Evolutionary conservation across 2,329 filamentous ascomycete genomes (phyloP).

Genomic region (Macrophomina phaseolina): DNA sequence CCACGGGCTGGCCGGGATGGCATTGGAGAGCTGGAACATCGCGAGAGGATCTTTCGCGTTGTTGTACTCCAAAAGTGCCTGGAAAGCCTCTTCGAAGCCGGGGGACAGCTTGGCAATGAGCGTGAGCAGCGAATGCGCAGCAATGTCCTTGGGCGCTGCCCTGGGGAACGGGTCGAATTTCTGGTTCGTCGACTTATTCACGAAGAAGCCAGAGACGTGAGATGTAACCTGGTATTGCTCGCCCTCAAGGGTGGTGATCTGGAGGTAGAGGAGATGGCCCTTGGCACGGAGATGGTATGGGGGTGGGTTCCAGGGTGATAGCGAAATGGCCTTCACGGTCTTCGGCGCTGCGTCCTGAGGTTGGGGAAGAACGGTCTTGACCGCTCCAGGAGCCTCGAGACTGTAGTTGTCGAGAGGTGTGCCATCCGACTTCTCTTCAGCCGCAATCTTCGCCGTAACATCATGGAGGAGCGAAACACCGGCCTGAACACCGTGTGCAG

Average conservation of each 20-base stretch:
- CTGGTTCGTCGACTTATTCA: slow-evolving; percentile 93
- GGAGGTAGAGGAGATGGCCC: slow-evolving; percentile 89
- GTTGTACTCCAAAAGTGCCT: slow-evolving; percentile 81
- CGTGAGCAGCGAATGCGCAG: slow-evolving; percentile 84
- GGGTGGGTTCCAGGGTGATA: slow-evolving; percentile 96
- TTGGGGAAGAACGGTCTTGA: slow-evolving; percentile 73
- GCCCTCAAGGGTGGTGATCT: slow-evolving; percentile 88
- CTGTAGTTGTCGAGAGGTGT: slow-evolving; percentile 71
- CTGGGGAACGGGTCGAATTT: slow-evolving; percentile 93
- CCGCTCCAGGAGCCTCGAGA: slow-evolving; percentile 70
- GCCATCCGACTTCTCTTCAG: slow-evolving; percentile 47
- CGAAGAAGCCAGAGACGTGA: slow-evolving; percentile 92
- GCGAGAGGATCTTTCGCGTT: slow-evolving; percentile 85
- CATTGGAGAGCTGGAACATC: slow-evolving; percentile 94
- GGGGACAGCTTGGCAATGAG: slow-evolving; percentile 81
- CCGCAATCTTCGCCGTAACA: slow-evolving; percentile 70
- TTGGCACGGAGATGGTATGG: slow-evolving; percentile 89
- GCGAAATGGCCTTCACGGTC: slow-evolving; percentile 84
- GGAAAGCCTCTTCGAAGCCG: slow-evolving; percentile 79
- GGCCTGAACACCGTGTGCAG: slow-evolving; percentile 81
- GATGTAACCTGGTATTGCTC: slow-evolving; percentile 94
- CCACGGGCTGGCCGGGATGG: slow-evolving; percentile 92
- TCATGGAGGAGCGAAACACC: slow-evolving; percentile 89
- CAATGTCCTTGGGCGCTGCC: slow-evolving; percentile 75
- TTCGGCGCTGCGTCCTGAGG: slow-evolving; percentile 74